These are phyloP conservation scores for Pestalotiopsis sp. DNA, from an alignment of 2,329 filamentous ascomycete genomes.

Conservation along the genomic window DNA sequence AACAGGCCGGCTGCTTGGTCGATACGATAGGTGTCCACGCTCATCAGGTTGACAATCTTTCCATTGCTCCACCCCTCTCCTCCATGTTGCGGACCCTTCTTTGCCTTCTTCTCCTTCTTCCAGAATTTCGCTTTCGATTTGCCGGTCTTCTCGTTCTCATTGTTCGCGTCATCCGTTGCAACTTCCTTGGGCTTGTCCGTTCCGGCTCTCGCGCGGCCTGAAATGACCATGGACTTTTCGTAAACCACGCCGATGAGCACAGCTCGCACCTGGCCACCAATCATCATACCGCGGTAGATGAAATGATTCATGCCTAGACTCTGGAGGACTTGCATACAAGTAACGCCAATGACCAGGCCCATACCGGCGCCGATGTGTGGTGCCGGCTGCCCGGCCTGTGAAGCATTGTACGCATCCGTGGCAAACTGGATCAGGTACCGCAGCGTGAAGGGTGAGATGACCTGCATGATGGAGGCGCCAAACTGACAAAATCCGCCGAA, in stretches of 20 bases:
- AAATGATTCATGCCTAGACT: slow-evolving; percentile 87
- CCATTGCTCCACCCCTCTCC: slow-evolving; percentile 91
- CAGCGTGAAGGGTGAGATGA: slow-evolving; percentile 82
- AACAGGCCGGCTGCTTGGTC: slow-evolving; percentile 88
- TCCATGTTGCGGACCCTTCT: slow-evolving; percentile 52
- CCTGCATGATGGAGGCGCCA: slow-evolving; percentile 72
- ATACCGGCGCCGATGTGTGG: slow-evolving; percentile 77
- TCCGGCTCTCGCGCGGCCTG: slow-evolving; percentile 84
- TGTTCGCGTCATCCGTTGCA: slow-evolving; percentile 46
- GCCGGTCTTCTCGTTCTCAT: slow-evolving; percentile 45
- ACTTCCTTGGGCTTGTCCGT: slow-evolving; percentile 49
- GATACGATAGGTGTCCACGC: slow-evolving; percentile 89
- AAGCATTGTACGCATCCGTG: slow-evolving; percentile 74
- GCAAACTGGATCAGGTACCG: slow-evolving; percentile 88
- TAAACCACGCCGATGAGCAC: slow-evolving; percentile 87
- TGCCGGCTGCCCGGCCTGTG: slow-evolving; percentile 47
- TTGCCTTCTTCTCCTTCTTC: slow-evolving; percentile 39
- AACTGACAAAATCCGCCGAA: slow-evolving; percentile 81
- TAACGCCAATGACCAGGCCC: slow-evolving; percentile 83
- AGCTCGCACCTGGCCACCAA: slow-evolving; percentile 81
- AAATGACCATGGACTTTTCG: slow-evolving; percentile 89
- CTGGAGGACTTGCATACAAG: slow-evolving; percentile 81
- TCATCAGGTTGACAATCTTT: slow-evolving; percentile 91
- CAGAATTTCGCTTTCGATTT: slow-evolving; percentile 38
- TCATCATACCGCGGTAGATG: slow-evolving; percentile 89